Evolutionary conservation across 2,329 filamentous ascomycete genomes (phyloP).

Genomic region (Venturia oleaginea): DNA sequence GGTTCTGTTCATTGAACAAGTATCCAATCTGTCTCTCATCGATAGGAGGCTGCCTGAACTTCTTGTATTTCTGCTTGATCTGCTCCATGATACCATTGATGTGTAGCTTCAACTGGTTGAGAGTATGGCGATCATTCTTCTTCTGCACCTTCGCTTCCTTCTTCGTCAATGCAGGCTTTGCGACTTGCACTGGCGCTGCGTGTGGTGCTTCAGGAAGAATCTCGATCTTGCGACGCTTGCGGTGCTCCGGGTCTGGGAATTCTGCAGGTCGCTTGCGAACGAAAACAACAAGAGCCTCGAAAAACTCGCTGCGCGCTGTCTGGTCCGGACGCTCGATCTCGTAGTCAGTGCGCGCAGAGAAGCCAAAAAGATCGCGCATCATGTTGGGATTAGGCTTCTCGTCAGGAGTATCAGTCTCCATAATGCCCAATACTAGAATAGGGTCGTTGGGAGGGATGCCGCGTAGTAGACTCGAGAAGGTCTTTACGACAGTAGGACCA

Average conservation of each 20-base stretch:
- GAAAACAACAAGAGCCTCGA: constrained; percentile 63
- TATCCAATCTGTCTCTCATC: constrained; percentile 67
- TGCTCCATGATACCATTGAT: constrained; percentile 97
- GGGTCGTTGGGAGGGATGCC: constrained; percentile 85
- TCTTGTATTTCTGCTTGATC: constrained; percentile 80
- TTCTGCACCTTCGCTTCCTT: constrained; percentile 73
- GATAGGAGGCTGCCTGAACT: constrained; percentile 75
- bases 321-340: constrained; percentile 57
- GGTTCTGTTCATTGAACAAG: constrained; percentile 74
- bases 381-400: constrained; percentile 49
- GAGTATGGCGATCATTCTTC: constrained; percentile 67
- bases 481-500: constrained; percentile 56
- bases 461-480: constrained; percentile 72
- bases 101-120: constrained; percentile 80
- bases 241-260: constrained; percentile 76
- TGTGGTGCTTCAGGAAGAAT: constrained; percentile 37
- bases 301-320: constrained; percentile 69
- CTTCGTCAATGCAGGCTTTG: constrained; percentile 52
- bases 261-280: constrained; percentile 71
- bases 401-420: constrained; percentile 58
- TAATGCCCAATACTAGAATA: constrained; percentile 76
- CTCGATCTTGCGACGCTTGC: constrained; percentile 78
- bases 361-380: constrained; percentile 74
- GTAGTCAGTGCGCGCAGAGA: constrained; percentile 69
- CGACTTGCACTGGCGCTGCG: constrained; percentile 47